A percentile compares a stretch with the other conserved stretches of the same genome.
These are phyloP conservation scores for Lichtheimia ornata DNA, from an alignment of 371 early-diverging fungal genomes.

Conservation along the genomic window DNA sequence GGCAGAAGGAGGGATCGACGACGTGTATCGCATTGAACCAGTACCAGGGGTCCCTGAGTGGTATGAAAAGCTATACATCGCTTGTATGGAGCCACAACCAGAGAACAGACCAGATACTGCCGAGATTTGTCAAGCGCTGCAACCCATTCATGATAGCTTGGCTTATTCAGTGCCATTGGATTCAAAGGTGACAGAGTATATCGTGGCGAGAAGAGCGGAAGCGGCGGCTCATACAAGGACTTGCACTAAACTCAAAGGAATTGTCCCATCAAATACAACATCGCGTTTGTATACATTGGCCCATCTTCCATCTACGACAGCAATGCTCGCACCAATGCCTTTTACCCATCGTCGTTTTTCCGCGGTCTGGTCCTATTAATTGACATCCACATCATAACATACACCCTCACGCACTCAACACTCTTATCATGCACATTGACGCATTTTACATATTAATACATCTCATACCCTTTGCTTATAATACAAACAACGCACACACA, in stretches of 20 bases:
- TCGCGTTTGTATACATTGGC: constrained; percentile 44
- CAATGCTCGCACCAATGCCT: constrained; percentile 25
- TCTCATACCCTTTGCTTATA: too few species aligned
- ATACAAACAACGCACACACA: too few species aligned
- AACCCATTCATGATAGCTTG: constrained; percentile 31
- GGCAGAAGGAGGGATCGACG: constrained; percentile 11
- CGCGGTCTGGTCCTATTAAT: constrained; percentile 6
- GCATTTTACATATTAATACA: too few species aligned
- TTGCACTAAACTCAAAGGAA: constrained; percentile 33
- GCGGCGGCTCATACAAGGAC: constrained; percentile 39
- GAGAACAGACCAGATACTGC: constrained; percentile 40
- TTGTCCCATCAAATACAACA: constrained; percentile 27
- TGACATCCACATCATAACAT: too few species aligned
- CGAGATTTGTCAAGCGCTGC: constrained; percentile 35
- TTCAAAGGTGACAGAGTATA: constrained; percentile 35
- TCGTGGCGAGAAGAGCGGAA: constrained; percentile 39
- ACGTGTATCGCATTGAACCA: constrained; percentile 42
- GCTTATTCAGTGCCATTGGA: constrained; percentile 33
- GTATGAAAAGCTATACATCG: constrained; percentile 36
- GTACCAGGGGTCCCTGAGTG: constrained; percentile 42
- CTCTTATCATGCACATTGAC: too few species aligned
- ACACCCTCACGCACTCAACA: too few species aligned
- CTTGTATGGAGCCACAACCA: constrained; percentile 39
- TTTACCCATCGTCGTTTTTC: constrained; percentile 25
- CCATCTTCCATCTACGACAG: constrained; percentile 28